Conservation (phyloP, 768 basidiomycete species). For the Termitomyces heimii region DNA sequence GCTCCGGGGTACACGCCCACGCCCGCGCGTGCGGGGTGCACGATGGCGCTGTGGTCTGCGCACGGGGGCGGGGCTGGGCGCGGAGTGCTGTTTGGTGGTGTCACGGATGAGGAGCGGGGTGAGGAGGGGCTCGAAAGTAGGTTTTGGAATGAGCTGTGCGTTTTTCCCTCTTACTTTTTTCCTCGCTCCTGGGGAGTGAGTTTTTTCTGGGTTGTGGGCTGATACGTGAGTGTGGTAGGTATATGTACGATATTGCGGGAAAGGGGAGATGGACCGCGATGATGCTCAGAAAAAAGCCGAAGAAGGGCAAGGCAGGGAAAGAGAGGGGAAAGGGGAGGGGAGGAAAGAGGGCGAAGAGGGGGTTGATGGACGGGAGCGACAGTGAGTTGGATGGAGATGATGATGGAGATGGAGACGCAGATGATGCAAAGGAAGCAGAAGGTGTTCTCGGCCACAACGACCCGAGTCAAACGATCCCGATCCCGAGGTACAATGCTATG, state of each 20-base stretch:
- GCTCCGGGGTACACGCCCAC: background rate
- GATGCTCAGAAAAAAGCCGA: background rate
- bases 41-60: conserved; percentile 75
- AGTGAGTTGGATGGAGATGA: background rate
- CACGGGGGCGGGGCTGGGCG: conserved; percentile 21
- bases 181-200: background rate
- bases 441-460: background rate
- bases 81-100: conserved; percentile 73
- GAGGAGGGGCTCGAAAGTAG: conserved; percentile 83
- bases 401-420: background rate
- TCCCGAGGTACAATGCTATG: background rate
- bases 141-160: conserved; percentile 31
- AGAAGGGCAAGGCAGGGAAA: too few species aligned
- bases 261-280: background rate
- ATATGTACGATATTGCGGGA: background rate
- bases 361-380: background rate
- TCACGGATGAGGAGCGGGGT: conserved; percentile 78
- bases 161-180: background rate
- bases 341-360: background rate
- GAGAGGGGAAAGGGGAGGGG: background rate
- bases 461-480: background rate
- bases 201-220: background rate
- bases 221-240: background rate
- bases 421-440: background rate
- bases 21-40: conserved; percentile 34